A percentile compares a stretch with the other conserved stretches of the same genome.
phyloP scores from a whole-genome alignment of 345 rosid genomes.

The Cochlearia excelsa region DNA sequence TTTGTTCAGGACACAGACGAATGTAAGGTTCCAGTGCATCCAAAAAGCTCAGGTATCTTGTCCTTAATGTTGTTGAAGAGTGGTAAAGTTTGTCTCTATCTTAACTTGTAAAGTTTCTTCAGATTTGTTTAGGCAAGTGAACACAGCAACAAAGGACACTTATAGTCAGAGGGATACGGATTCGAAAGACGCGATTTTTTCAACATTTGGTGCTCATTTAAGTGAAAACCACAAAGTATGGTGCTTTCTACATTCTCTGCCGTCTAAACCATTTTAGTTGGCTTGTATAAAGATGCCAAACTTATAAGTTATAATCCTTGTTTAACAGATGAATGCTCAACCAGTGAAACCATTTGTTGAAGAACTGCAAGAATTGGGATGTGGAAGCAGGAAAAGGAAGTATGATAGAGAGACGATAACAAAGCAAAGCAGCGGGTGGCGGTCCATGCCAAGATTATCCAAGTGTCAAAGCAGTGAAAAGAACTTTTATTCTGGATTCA shows the following conservation, averaged over 20 bases:
- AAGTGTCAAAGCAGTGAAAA: slow-evolving; percentile 29
- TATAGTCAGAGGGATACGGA: slow-evolving; percentile 35
- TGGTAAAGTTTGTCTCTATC: background rate
- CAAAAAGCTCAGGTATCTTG: slow-evolving; percentile 31
- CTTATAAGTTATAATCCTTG: slow-evolving; percentile 14
- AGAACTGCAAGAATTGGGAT: slow-evolving; percentile 30
- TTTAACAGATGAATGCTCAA: slow-evolving; percentile 47
- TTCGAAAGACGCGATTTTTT: slow-evolving; percentile 31
- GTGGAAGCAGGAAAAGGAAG: slow-evolving; percentile 35
- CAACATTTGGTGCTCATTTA: slow-evolving; percentile 43
- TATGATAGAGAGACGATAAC: slow-evolving; percentile 28
- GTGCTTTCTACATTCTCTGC: slow-evolving; percentile 14
- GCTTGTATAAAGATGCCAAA: slow-evolving; percentile 6
- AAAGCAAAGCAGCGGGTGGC: slow-evolving; percentile 32
- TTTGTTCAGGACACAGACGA: slow-evolving; percentile 44
- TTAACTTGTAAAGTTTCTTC: slow-evolving; percentile 28
- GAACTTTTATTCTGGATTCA: slow-evolving; percentile 35
- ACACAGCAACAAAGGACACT: slow-evolving; percentile 14
- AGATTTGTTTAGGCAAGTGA: slow-evolving; percentile 33
- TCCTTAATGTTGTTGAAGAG: background rate
- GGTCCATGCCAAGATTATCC: slow-evolving; percentile 40
- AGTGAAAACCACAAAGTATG: slow-evolving; percentile 48
- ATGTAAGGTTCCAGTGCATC: slow-evolving; percentile 34
- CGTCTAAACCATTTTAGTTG: slow-evolving; percentile 10
- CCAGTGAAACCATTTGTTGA: slow-evolving; percentile 31